Evolutionary conservation across 2,329 filamentous ascomycete genomes (phyloP), one percentile per base, ranked within the genome.

Genomic region (Fusarium lateritium): DNA sequence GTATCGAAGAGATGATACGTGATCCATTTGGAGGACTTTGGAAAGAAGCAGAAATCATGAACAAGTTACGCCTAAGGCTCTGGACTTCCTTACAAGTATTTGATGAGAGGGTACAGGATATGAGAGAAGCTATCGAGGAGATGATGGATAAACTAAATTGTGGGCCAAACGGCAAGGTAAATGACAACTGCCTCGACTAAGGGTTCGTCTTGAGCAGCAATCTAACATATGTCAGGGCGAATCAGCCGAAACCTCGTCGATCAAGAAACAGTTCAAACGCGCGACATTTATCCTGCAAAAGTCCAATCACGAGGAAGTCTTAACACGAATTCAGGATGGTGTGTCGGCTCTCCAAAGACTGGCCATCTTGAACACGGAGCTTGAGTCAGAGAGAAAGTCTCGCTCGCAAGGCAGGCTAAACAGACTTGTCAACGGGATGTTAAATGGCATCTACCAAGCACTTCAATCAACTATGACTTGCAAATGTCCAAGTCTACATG

Each of bases 241-340:
- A 0, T 26, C 11, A 28, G 1, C 17, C 0, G 39, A 54, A 19
- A 10, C 2, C 4, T 54, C 49, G 0, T 45, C 49, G 2, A 8
- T 58, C 15, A 58, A 2, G 1, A 46, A 42, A n/a, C 28, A 47
- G 2, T 31, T 56, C 9, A 56, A 43, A 6, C 43, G 51, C 0
- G 26, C 13, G 0, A 42, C 4, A 1, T 60, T 60, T 1, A 43
- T 60, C 1, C n/a, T 60, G 0, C 51, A 60, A 0, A 56, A 47
- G 28, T 56, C 56, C 0, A 60, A 56, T 2, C 28, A 60, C 7
- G 42, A 60, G 8, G 51, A 56, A 1, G 22, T 1, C 7, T 2
- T 60, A 1, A 31, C 51, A 5, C 46, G 51, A 1, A 56, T 56
- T 2, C 56, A 42, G 0, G 56, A 56, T 1, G 51, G 56, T 0